These are phyloP conservation scores for Metschnikowia henanensis DNA, from an alignment of 805 yeast genomes.

Conservation along the genomic window DNA sequence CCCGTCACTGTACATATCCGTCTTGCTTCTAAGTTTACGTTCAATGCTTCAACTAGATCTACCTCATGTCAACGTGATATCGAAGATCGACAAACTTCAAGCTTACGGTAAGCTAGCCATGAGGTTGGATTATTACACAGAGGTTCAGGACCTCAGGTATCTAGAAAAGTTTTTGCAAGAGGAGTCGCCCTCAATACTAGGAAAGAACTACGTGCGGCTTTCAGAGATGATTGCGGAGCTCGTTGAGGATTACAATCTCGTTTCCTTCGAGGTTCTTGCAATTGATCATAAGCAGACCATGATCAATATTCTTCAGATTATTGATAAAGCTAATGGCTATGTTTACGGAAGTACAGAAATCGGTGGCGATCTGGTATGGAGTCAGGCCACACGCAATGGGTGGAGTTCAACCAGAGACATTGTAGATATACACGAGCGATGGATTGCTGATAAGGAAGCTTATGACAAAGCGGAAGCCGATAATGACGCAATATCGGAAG, in stretches of 20 bases:
- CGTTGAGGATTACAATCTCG: slow-evolving; percentile 83
- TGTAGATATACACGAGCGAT: slow-evolving; percentile 87
- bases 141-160: slow-evolving; percentile 79
- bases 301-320: slow-evolving; percentile 73
- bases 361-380: slow-evolving; percentile 98
- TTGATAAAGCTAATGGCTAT: slow-evolving; percentile 94
- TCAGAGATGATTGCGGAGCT: slow-evolving; percentile 80
- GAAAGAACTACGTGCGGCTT: slow-evolving; percentile 60
- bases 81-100: slow-evolving; percentile 82
- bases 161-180: slow-evolving; percentile 66
- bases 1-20: slow-evolving; percentile 87
- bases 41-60: slow-evolving; percentile 91
- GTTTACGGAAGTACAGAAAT: slow-evolving; percentile 89
- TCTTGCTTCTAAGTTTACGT: slow-evolving; percentile 75
- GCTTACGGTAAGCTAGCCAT: slow-evolving; percentile 83
- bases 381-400: slow-evolving; percentile 88
- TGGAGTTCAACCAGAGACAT: slow-evolving; percentile 49
- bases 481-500: too few species aligned
- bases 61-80: slow-evolving; percentile 91
- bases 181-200: slow-evolving; percentile 68
- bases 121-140: slow-evolving; percentile 82
- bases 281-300: slow-evolving; percentile 91
- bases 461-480: slow-evolving; percentile 58
- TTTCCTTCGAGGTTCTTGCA: slow-evolving; percentile 84
- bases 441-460: slow-evolving; percentile 82